A percentile compares a stretch with the other conserved stretches of the same genome.
Conservation (phyloP, 2,329 filamentous ascomycete genomes). For the Pseudopyrenochaeta lycopersici region DNA sequence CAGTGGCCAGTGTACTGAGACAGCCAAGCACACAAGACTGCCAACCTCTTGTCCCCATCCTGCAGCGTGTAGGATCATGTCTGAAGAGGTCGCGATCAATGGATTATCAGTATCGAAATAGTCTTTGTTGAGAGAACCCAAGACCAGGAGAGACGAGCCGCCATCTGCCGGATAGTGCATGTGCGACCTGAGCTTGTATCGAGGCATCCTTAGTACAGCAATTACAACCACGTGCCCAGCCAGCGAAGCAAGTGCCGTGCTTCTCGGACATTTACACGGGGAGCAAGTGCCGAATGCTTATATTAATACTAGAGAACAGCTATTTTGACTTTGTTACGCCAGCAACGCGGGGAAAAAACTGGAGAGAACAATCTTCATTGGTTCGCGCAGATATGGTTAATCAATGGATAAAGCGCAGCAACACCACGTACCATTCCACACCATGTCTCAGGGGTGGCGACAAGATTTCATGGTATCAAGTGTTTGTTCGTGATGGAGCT, state of each 20-base stretch:
- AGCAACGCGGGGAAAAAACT: not conserved
- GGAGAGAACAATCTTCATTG: constrained; percentile 5
- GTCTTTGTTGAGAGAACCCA: not conserved
- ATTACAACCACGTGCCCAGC: not conserved
- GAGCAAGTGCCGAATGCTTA: constrained; percentile 13
- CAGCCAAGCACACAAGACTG: not conserved
- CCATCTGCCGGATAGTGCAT: not conserved
- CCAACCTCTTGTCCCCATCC: not conserved
- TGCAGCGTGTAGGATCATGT: not conserved
- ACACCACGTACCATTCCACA: constrained; percentile 4
- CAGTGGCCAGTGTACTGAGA: not conserved
- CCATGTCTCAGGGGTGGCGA: constrained; percentile 2
- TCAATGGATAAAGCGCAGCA: constrained; percentile 13
- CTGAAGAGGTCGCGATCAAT: not conserved
- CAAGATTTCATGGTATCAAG: not conserved
- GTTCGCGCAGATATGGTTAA: constrained; percentile 5
- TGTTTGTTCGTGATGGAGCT: not conserved
- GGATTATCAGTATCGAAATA: not conserved
- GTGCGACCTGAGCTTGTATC: constrained; percentile 1
- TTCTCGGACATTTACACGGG: constrained; percentile 6
- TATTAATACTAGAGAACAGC: constrained; percentile 1
- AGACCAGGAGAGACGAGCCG: not conserved
- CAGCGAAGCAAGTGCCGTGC: constrained; percentile 1
- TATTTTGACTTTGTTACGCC: constrained; percentile 1
- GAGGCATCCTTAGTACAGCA: not conserved